Base-by-base conservation (phyloP, 2,329 filamentous ascomycete genomes). In the Neobulgaria alba region DNA sequence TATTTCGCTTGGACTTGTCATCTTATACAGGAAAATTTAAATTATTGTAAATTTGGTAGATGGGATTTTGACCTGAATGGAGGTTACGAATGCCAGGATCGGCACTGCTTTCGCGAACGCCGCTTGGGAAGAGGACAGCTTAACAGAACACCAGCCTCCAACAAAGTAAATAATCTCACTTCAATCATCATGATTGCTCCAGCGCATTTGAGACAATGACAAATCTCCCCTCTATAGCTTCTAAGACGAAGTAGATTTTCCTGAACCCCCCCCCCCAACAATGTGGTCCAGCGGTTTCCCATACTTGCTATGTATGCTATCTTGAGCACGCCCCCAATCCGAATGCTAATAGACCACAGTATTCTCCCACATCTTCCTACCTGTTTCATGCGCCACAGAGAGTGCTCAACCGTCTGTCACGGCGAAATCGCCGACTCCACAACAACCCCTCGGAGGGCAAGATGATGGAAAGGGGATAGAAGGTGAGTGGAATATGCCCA, bases 271-370 rank as follows among this genome's bases (percentile, higher is more conserved):
- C 58, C 31, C 30, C 61, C n/a, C 61, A 59, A 61, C 47, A 48
- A 38, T 45, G 38, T 46, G 43, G 38, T 47, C 47, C 31, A 52
- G 45, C 46, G 54, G 52, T 50, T 49, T 58, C 50, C 56, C 56
- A 49, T 51, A 57, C 33, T 50, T 60, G 29, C 46, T 60, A 38
- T 43, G 59, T 61, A 56, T 35, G 56, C 47, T 34, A 33, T 33
- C 26, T 18, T 21, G 35, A 31, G 34, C 17, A 20, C 29, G 29
- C 12, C 12, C 36, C 26, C 32, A 32, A 26, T 20, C n/a, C 34
- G 16, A 31, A 29, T 14, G 21, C 16, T 39, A 29, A 30, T 33
- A 17, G 33, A 36, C 19, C 19, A 35, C 26, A 60, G 57, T 56
- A 23, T 50, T 56, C 36, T 42, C 57, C 21, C 53, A 57, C 34